Percentiles rank a stretch among this genome's conserved stretches.
phyloP scores from a whole-genome alignment of 306 rosid genomes.

The Citrullus mucosospermus region DNA sequence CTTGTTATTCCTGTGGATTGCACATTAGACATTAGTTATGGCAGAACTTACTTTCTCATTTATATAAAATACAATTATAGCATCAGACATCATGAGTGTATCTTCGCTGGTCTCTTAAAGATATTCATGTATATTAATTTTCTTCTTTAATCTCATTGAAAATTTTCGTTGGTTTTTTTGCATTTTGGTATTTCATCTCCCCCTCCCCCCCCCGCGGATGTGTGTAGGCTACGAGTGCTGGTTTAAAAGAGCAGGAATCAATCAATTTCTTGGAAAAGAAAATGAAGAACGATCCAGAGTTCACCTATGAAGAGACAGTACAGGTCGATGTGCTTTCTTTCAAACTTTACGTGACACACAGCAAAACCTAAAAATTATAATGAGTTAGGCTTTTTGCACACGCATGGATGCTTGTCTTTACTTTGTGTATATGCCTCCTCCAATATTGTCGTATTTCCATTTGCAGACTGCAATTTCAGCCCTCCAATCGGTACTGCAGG shows the following conservation, averaged over 20 bases:
- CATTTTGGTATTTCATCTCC: not conserved
- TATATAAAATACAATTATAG: not conserved
- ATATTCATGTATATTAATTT: not conserved
- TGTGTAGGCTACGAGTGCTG: constrained; percentile 92
- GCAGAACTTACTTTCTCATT: not conserved
- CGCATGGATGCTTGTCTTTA: not conserved
- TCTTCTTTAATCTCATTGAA: not conserved
- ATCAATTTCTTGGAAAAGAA: constrained; percentile 98
- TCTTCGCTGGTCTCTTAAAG: not conserved
- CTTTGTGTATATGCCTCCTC: not conserved
- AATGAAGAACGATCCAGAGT: constrained; percentile 93
- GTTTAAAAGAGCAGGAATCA: constrained; percentile 93
- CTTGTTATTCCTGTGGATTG: not conserved
- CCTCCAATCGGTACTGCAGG: constrained; percentile 94
- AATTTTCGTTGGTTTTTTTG: not conserved
- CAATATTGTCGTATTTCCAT: not conserved
- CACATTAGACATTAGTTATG: not conserved
- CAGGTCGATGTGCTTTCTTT: constrained; percentile 45
- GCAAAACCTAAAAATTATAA: not conserved
- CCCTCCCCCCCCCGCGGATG: too few species aligned
- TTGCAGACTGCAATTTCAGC: constrained; percentile 90
- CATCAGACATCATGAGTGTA: not conserved
- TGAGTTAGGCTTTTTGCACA: not conserved
- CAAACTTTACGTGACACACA: not conserved
- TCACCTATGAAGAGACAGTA: constrained; percentile 87